phyloP scores from a whole-genome alignment of 306 rosid genomes.

The Dalbergia cochinchinensis region DNA sequence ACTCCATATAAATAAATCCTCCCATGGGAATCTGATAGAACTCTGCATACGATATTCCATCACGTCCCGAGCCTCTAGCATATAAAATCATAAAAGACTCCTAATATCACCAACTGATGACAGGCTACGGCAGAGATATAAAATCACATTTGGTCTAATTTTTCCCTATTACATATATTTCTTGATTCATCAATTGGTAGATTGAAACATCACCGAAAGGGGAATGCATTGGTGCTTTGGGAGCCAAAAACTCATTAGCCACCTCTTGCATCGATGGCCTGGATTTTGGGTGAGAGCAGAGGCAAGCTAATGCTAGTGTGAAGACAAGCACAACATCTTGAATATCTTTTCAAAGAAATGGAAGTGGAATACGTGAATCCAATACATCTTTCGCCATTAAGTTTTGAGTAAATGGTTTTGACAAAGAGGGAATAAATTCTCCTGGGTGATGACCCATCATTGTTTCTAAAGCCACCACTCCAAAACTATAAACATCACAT shows the following conservation, averaged over 20 bases:
- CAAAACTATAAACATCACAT: too few relatives aligned
- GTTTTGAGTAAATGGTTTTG: not conserved
- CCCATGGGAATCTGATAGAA: too few relatives aligned
- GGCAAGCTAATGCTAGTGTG: slow-evolving; percentile 24
- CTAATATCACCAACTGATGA: too few relatives aligned
- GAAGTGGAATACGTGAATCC: slow-evolving; percentile 18
- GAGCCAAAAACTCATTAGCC: slow-evolving; percentile 19
- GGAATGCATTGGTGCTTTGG: not conserved
- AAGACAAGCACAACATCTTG: slow-evolving; percentile 30
- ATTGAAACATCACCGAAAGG: slow-evolving; percentile 4
- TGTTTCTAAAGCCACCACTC: slow-evolving; percentile 36
- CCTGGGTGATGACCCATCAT: slow-evolving; percentile 39
- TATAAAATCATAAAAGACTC: too few relatives aligned
- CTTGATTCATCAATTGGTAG: slow-evolving; percentile 4
- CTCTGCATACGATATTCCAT: too few relatives aligned
- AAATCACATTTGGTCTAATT: not conserved
- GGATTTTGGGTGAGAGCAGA: not conserved
- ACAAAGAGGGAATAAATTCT: slow-evolving; percentile 11
- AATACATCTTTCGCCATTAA: slow-evolving; percentile 31
- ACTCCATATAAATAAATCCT: too few relatives aligned
- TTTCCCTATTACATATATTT: not conserved
- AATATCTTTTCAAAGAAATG: slow-evolving; percentile 6
- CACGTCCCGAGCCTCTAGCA: too few relatives aligned
- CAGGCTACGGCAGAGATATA: not conserved
- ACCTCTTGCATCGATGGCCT: slow-evolving; percentile 35